A percentile compares a stretch with the other conserved stretches of the same genome.
These are phyloP conservation scores for Geotrichum europaeum DNA, from an alignment of 1,139 yeast genomes.

Conservation along the genomic window DNA sequence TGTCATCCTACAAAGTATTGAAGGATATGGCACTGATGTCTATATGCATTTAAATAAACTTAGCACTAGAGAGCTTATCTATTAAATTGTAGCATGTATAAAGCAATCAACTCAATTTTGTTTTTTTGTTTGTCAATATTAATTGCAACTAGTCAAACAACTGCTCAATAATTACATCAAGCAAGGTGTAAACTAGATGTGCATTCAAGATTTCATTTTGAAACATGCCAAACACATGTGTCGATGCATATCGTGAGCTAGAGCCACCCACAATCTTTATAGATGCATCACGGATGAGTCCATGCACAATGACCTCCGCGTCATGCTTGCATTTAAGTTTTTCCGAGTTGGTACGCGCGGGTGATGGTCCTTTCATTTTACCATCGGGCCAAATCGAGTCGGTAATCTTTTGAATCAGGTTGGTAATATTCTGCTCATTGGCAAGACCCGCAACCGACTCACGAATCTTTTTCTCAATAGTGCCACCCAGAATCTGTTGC, in stretches of 20 bases:
- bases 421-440: slow-evolving; percentile 46
- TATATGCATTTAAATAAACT: slow-evolving; percentile 61
- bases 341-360: slow-evolving; percentile 40
- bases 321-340: slow-evolving; percentile 51
- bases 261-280: slow-evolving; percentile 70
- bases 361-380: slow-evolving; percentile 20
- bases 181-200: slow-evolving; percentile 52
- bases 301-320: slow-evolving; percentile 51
- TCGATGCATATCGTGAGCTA: slow-evolving; percentile 59
- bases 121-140: background rate
- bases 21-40: slow-evolving; percentile 81
- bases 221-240: slow-evolving; percentile 54
- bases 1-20: slow-evolving; percentile 69
- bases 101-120: background rate
- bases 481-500: slow-evolving; percentile 83
- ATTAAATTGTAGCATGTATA: slow-evolving; percentile 2
- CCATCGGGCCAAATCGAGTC: slow-evolving; percentile 64
- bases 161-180: slow-evolving; percentile 46
- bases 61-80: slow-evolving; percentile 26
- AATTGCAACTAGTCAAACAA: slow-evolving; percentile 31
- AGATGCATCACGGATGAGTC: slow-evolving; percentile 57
- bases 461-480: slow-evolving; percentile 69
- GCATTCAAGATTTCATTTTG: slow-evolving; percentile 71
- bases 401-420: slow-evolving; percentile 41
- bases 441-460: slow-evolving; percentile 37